Evolutionary conservation across 352 stramenopile genomes (phyloP).

Genomic region (Phytopythium ostracodes): DNA sequence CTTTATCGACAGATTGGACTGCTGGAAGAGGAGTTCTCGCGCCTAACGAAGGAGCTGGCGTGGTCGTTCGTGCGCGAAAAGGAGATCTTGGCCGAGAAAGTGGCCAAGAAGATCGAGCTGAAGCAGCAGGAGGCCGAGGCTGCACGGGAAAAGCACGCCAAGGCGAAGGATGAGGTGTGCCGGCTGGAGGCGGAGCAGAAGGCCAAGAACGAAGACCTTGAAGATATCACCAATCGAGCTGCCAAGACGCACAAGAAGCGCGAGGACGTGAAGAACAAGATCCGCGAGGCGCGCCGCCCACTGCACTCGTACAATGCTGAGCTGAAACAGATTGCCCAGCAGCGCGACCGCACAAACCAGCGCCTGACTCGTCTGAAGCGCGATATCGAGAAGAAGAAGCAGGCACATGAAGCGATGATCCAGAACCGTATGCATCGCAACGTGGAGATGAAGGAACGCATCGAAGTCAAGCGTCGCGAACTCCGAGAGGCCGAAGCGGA

Average conservation of each 20-base stretch:
- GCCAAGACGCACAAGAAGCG: constrained; percentile 40
- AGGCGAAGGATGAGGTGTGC: constrained; percentile 39
- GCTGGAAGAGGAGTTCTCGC: constrained; percentile 63
- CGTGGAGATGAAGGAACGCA: constrained; percentile 47
- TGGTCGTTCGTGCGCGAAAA: constrained; percentile 83
- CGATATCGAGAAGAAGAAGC: constrained; percentile 50
- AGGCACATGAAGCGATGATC: constrained; percentile 53
- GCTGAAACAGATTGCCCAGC: constrained; percentile 49
- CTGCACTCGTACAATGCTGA: constrained; percentile 66
- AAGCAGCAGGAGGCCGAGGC: constrained; percentile 43
- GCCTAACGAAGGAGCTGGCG: constrained; percentile 73
- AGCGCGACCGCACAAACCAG: constrained; percentile 47
- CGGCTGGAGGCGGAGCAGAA: constrained; percentile 59
- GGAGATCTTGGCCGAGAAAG: constrained; percentile 40
- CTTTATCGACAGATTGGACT: constrained; percentile 50
- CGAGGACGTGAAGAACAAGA: constrained; percentile 50
- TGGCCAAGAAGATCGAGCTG: constrained; percentile 50
- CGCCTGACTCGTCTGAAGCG: constrained; percentile 43
- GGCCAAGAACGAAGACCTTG: constrained; percentile 57
- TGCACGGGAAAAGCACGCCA: constrained; percentile 34
- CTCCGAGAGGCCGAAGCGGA: constrained; percentile 35
- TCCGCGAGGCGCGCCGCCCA: constrained; percentile 58
- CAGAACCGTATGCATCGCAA: constrained; percentile 53
- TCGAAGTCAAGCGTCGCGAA: constrained; percentile 47
- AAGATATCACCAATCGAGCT: constrained; percentile 41